Percentiles rank a stretch among this genome's conserved stretches.
Evolutionary conservation across 2,329 filamentous ascomycete genomes (phyloP).

Genomic region (Epichloe hybrida): DNA sequence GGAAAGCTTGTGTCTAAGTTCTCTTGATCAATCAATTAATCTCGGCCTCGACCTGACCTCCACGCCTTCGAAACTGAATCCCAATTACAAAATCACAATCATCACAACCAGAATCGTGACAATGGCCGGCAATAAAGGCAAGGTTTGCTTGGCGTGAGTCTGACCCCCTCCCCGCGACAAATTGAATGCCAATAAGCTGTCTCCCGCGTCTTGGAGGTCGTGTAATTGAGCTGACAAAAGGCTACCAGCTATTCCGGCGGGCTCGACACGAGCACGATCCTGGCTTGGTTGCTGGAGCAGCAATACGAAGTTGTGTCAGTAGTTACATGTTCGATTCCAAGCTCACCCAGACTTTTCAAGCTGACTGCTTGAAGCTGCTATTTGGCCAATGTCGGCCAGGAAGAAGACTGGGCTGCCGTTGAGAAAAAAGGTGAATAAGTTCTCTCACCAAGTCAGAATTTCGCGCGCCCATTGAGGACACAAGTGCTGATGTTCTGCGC

Average conservation of each 20-base stretch:
- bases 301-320: slow-evolving; percentile 10
- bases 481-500: not conserved
- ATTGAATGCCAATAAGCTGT: not conserved
- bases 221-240: not conserved
- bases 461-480: not conserved
- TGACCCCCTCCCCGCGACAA: not conserved
- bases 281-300: slow-evolving; percentile 25
- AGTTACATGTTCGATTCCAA: not conserved
- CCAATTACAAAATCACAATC: no score
- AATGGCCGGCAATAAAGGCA: slow-evolving; percentile 1
- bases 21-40: not conserved
- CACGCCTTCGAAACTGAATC: not conserved
- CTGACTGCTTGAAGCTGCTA: slow-evolving; percentile 2
- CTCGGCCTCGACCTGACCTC: not conserved
- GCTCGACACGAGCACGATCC: slow-evolving; percentile 29
- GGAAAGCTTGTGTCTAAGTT: not conserved
- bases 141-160: slow-evolving; percentile 2
- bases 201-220: not conserved
- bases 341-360: slow-evolving; percentile 42
- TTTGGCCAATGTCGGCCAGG: slow-evolving; percentile 34
- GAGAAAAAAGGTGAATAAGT: slow-evolving; percentile 50
- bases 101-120: no score
- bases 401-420: slow-evolving; percentile 57
- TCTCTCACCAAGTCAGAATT: slow-evolving; percentile 16
- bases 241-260: slow-evolving; percentile 10